These are phyloP conservation scores for Turritis glabra DNA, from an alignment of 345 rosid genomes.

Conservation along the genomic window DNA sequence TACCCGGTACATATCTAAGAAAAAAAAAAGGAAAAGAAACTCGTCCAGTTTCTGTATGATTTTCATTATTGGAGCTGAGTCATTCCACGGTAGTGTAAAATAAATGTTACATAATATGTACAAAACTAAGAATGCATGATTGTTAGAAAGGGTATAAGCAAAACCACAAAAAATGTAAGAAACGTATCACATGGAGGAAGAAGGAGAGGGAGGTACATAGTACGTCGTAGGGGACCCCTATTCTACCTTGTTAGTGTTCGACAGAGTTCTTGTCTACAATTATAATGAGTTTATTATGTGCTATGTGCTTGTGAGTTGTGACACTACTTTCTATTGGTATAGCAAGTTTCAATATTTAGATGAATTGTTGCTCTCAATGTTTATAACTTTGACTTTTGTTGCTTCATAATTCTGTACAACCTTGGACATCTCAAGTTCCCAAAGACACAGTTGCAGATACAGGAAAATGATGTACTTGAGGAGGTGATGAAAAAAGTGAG, in stretches of 20 bases:
- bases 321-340: constrained; percentile 10
- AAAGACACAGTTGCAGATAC: background rate
- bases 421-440: constrained; percentile 20
- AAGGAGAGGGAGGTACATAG: background rate
- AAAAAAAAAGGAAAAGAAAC: background rate
- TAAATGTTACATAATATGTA: constrained; percentile 14
- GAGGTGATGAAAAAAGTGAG: background rate
- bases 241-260: constrained; percentile 24
- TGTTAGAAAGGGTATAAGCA: constrained; percentile 12
- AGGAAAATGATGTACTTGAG: constrained; percentile 19
- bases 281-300: constrained; percentile 9
- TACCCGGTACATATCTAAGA: background rate
- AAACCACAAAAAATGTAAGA: constrained; percentile 29
- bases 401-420: constrained; percentile 25
- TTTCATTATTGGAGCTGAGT: background rate
- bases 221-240: constrained; percentile 27
- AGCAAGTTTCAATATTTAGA: background rate
- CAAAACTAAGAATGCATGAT: constrained; percentile 24
- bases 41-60: background rate
- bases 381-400: constrained; percentile 25
- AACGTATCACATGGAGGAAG: constrained; percentile 33
- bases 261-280: constrained; percentile 27
- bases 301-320: constrained; percentile 28
- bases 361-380: constrained; percentile 32
- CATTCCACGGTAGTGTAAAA: background rate